Evolutionary conservation across 169 alveolate genomes (phyloP).

Genomic region (Fabrea salina): DNA sequence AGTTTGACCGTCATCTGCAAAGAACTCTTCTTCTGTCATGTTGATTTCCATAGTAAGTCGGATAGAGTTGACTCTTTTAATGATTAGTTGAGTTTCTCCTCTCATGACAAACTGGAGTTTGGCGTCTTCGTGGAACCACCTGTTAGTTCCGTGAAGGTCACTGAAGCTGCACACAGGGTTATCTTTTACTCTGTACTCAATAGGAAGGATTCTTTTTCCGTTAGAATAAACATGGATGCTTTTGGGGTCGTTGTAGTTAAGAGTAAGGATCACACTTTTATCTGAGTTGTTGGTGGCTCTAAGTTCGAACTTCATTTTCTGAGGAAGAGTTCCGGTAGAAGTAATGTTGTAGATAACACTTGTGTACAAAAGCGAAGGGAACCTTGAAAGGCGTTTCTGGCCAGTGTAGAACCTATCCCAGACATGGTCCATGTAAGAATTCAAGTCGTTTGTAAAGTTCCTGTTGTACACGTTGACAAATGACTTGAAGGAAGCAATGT

Average conservation of each 20-base stretch:
- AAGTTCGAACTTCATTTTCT: conserved; percentile 16
- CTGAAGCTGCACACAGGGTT: neutral
- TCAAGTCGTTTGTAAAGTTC: conserved; percentile 31
- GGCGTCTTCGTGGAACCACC: conserved; percentile 21
- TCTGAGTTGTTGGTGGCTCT: neutral
- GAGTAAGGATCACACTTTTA: neutral
- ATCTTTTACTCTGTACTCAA: neutral
- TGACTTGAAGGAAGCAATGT: no score
- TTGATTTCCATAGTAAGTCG: conserved; percentile 32
- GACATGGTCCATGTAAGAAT: conserved; percentile 46
- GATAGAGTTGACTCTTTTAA: conserved; percentile 18
- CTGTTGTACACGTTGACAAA: no score
- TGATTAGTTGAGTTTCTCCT: neutral
- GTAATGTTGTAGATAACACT: conserved; percentile 20
- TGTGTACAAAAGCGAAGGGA: conserved; percentile 35
- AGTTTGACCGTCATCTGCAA: conserved; percentile 34
- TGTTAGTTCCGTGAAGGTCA: conserved; percentile 18
- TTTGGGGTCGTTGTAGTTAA: conserved; percentile 35
- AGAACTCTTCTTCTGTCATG: conserved; percentile 48
- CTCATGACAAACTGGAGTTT: conserved; percentile 5
- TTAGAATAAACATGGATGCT: conserved; percentile 21
- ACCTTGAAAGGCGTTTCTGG: conserved; percentile 32
- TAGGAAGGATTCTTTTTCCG: conserved; percentile 9
- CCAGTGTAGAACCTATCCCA: conserved; percentile 57
- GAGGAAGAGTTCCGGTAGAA: conserved; percentile 40